phyloP scores from a whole-genome alignment of 2,329 filamentous ascomycete species.

The Peltaster fructicola region DNA sequence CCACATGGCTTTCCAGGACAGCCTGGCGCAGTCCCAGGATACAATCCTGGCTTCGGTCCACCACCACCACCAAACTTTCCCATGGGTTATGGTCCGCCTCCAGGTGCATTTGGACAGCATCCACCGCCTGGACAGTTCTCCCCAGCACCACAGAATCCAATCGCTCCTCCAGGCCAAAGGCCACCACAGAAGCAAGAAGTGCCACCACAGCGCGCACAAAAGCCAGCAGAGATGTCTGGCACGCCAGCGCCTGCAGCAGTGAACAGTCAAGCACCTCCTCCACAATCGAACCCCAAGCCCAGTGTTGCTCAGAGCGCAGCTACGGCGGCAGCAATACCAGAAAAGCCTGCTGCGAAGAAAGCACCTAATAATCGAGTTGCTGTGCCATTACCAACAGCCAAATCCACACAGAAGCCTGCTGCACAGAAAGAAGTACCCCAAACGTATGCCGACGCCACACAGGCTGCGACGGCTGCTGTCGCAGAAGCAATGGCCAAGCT shows the following conservation, averaged over 20 bases:
- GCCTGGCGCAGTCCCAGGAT: slow-evolving; percentile 26
- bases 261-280: slow-evolving; percentile 35
- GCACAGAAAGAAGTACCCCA: slow-evolving; percentile 5
- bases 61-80: slow-evolving; percentile 28
- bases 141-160: slow-evolving; percentile 27
- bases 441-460: slow-evolving; percentile 41
- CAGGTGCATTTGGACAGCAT: slow-evolving; percentile 37
- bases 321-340: slow-evolving; percentile 18
- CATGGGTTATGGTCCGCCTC: slow-evolving; percentile 31
- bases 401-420: slow-evolving; percentile 9
- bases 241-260: slow-evolving; percentile 27
- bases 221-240: slow-evolving; percentile 19
- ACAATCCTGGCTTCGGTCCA: slow-evolving; percentile 41
- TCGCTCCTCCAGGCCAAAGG: slow-evolving; percentile 35
- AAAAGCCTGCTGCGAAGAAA: slow-evolving; percentile 22
- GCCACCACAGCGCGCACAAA: slow-evolving; percentile 21
- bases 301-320: slow-evolving; percentile 38
- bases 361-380: slow-evolving; percentile 34
- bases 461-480: slow-evolving; percentile 60
- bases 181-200: slow-evolving; percentile 27
- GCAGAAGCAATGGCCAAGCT: slow-evolving; percentile 65
- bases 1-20: slow-evolving; percentile 27
- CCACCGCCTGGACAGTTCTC: slow-evolving; percentile 29
- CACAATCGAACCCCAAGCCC: slow-evolving; percentile 52
- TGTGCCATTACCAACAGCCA: slow-evolving; percentile 37